phyloP scores from a whole-genome alignment of 108 stramenopile species.

The Nitzschia putrida region DNA sequence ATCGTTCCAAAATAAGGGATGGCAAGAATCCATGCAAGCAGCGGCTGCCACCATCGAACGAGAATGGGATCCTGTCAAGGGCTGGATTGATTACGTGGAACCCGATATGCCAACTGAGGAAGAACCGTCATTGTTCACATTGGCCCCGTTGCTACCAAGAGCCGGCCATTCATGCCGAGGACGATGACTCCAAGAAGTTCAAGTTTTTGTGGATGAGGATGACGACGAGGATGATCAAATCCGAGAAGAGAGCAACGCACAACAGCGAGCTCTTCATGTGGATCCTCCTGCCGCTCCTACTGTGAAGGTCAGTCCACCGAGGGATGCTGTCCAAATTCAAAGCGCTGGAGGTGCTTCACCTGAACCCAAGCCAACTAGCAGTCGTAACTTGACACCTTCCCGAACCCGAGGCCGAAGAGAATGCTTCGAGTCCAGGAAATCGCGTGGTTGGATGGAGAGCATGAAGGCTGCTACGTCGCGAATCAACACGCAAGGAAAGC shows the following conservation, averaged over 20 bases:
- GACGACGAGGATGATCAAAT: background rate
- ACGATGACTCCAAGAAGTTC: background rate
- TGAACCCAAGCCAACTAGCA: background rate
- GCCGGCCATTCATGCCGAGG: background rate
- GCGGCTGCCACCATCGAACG: conserved; percentile 55
- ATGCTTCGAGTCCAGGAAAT: conserved; percentile 23
- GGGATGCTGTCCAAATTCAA: background rate
- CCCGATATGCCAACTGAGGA: conserved; percentile 17
- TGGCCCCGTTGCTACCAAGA: too few species aligned
- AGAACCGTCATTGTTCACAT: background rate
- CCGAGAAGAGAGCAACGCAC: background rate
- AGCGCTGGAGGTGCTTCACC: background rate
- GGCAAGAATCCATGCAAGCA: conserved; percentile 71
- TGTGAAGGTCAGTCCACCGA: background rate
- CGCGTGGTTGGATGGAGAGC: conserved; percentile 65
- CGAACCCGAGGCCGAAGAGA: conserved; percentile 1
- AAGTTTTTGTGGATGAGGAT: background rate
- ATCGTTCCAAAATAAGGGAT: conserved; percentile 53
- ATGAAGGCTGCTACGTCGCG: conserved; percentile 69
- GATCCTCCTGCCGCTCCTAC: background rate
- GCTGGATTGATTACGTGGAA: conserved; percentile 68
- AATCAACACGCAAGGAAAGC: conserved; percentile 36
- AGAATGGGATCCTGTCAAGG: conserved; percentile 69
- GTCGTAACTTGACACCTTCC: background rate
- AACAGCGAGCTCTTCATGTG: background rate